Percentiles rank a stretch among this genome's conserved stretches.
phyloP scores from a whole-genome alignment of 1,139 yeast species.

The Hanseniaspora uvarum region DNA sequence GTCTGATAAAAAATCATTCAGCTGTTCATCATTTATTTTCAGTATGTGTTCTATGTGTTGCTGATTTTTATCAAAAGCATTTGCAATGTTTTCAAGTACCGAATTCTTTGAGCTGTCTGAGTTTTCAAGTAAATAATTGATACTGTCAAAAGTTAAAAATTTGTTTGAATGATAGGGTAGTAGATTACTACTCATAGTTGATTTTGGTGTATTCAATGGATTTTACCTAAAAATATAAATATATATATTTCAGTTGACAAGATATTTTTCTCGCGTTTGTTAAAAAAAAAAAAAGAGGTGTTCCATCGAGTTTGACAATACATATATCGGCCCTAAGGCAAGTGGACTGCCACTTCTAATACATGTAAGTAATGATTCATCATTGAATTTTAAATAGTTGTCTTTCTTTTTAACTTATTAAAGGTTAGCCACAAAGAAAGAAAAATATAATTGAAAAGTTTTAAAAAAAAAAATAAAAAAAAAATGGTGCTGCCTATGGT shows the following conservation, averaged over 20 bases:
- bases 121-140: neutral
- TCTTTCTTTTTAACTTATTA: too few species aligned
- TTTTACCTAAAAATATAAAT: neutral
- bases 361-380: too few species aligned
- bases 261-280: neutral
- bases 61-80: neutral
- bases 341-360: neutral
- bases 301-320: neutral
- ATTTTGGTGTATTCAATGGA: neutral
- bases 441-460: too few species aligned
- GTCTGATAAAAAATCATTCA: neutral
- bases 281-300: neutral
- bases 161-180: neutral
- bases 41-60: neutral
- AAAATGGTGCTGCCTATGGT: too few species aligned
- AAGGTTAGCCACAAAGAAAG: too few species aligned
- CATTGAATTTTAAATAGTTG: too few species aligned
- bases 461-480: too few species aligned
- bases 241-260: neutral
- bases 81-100: neutral
- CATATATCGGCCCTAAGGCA: neutral
- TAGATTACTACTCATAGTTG: neutral
- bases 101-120: neutral
- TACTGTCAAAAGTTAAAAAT: slow-evolving; percentile 1
- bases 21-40: neutral